Base-by-base conservation (phyloP, 371 early-diverging fungal genomes). In the Lichtheimia hyalospora region DNA sequence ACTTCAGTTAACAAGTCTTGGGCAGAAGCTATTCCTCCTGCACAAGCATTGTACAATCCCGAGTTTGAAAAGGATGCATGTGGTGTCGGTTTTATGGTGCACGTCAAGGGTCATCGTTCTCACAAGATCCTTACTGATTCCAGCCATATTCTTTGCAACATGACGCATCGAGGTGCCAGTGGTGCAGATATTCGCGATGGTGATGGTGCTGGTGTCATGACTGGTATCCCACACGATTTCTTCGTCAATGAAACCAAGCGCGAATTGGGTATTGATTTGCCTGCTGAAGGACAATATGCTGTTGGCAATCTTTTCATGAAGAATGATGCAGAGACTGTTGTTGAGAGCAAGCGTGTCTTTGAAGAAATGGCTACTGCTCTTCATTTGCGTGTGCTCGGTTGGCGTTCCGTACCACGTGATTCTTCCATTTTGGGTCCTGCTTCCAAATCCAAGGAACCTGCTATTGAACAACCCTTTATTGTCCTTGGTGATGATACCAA, bases 141-240 rank as follows among this genome's bases (percentile, higher is more conserved):
- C n/a, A 77, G 81, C 56, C 68, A 72, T 70, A 81, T 66, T 93
- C 89, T 97, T 40, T 95, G 96, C 83, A 96, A 96, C 77, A 96
- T 97, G 98, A 94, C 95, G 54, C 98, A 97, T 77, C 89, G 98
- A 66, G 98, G 98, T 69, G 91, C 93, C 40, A 90, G 89, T 34
- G 95, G 96, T 60, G 93, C 96, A 43, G 96, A 96, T 72, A 86
- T 84, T 54, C 81, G 91, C 39, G 93, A 93, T 65, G 93, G 93
- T 67, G 92, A 93, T 72, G 93, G 94, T 52, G 91, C 92, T 13
- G 94, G 93, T 61, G 92, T 96, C 57, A 97, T 98, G 96, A 84
- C 91, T 8, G 84, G 87, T 25, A 94, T 98, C 63, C 98, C 98
- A 24, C 95, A 97, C 76, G 75, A 84, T 43, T 88, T 96, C 70